Base-by-base conservation (phyloP, 2,329 filamentous ascomycete genomes). In the Talaromyces sp. region DNA sequence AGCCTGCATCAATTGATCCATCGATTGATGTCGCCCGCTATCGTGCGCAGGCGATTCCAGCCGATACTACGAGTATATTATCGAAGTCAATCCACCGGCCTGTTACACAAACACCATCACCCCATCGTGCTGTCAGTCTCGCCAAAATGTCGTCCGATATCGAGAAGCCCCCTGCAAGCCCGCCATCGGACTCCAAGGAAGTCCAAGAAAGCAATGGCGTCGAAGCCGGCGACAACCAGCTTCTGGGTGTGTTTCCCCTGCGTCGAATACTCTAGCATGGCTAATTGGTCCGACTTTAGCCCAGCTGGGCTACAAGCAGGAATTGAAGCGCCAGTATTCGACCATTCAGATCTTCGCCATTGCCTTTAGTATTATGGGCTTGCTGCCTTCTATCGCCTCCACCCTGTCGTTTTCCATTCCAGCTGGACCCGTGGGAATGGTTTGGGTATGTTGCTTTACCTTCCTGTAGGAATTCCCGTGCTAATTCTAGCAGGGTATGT, bases 311-410 rank as follows among this genome's bases (percentile, higher is more conserved):
- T 84, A 84, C 72, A 84, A 86, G 69, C 84, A 87, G 72, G 85
- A 88, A 68, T 75, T 88, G 36, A 80, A 81, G 53, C 78, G 85
- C 19, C 85, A 86, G 65, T 87, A 87, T 68, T 83, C 82, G 3
- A 84, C 84, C 63, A 74, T 86, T n/a, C 84, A 87, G 68, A 80
- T 87, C 19, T 87, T 88, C 66, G 85, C 83, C 30, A 81, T 85
- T 62, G 82, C 82, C 2, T 85, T 85, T 62, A 81, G 79, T 67
- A 84, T 87, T 65, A 87, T 88, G 83, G 84, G 84, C 1, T 70
- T 87, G 7, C 72, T 87, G 1, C 84, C 84, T 0, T 86, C 84
- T 4, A 86, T 87, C 63, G 84, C 84, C 6, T 83, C 82, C 32
- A 86, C 84, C 0, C 72, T 87, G 13, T 69, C 82, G 0, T 87